Conservation (phyloP, 192 early-diverging fungal genomes). For the Rhizoclosmatium sp. region DNA sequence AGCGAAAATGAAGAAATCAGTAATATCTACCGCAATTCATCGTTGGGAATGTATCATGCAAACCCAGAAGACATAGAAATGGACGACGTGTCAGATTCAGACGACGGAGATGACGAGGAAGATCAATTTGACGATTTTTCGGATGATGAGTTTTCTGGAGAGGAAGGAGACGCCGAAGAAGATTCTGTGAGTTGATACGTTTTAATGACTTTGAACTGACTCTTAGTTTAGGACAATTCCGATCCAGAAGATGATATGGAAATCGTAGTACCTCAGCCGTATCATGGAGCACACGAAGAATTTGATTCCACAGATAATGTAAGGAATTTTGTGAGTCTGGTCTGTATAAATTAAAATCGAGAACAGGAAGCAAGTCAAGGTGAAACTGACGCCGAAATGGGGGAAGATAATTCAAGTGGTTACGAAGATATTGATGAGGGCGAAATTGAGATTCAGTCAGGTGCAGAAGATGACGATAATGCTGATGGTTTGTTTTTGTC, state of each 20-base stretch:
- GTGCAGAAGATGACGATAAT: constrained; percentile 47
- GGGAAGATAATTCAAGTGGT: constrained; percentile 50
- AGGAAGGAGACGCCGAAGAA: constrained; percentile 68
- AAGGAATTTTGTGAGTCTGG: background rate
- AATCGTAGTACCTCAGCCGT: constrained; percentile 60
- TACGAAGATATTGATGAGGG: constrained; percentile 58
- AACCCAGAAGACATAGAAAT: constrained; percentile 78
- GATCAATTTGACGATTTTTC: constrained; percentile 64
- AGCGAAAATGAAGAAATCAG: constrained; percentile 73
- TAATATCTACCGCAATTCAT: constrained; percentile 82
- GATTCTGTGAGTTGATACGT: constrained; percentile 31
- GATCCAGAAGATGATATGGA: constrained; percentile 68
- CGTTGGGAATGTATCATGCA: constrained; percentile 78
- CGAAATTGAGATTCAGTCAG: constrained; percentile 67
- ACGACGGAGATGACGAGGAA: constrained; percentile 72
- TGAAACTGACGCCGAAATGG: constrained; percentile 53
- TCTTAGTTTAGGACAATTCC: constrained; percentile 39
- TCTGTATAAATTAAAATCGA: background rate
- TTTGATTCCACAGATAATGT: constrained; percentile 47
- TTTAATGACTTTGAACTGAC: background rate
- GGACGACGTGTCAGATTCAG: constrained; percentile 60
- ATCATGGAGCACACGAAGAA: constrained; percentile 52
- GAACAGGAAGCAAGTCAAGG: constrained; percentile 54
- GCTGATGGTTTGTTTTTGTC: background rate
- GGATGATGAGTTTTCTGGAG: constrained; percentile 64